Base-by-base conservation (phyloP, 176 grass and related monocot genomes). In the Lolium rigidum region DNA sequence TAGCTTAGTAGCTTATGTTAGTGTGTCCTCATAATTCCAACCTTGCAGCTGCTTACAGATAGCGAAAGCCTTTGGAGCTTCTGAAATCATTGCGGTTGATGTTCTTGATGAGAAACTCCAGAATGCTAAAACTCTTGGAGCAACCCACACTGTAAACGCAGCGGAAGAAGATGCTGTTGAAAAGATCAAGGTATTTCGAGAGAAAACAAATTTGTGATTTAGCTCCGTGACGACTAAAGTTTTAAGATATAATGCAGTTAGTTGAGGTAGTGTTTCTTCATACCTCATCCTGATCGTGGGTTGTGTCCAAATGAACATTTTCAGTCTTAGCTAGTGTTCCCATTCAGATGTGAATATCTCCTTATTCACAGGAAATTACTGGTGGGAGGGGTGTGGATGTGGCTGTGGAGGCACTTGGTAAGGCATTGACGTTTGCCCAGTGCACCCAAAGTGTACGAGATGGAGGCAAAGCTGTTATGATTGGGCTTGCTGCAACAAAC, bases 391-490 rank as follows among this genome's bases (percentile, higher is more conserved):
- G 96, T 82, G 96, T 95, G 47, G 94, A 98, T 67, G 93, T 98
- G 82, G 93, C 96, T 24, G 94, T 98, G 77, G 96, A 98, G 72
- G 96, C 96, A 86, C 87, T 98, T 81, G 96, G 96, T 70, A 98
- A 94, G 85, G 89, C 96, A 81, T 77, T 94, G 54, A 98, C 96
- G 15, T 98, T 95, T 50, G 38, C 80, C 49, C 96, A 98, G 76
- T 98, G 96, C 51, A 71, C 90, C 11, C 92, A 92, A 91, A 98
- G 96, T 50, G 93, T 98, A 25, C 89, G 96, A 82, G 93, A 95
- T 86, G 96, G 96, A 75, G 96, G 96, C 55, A 98, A 98, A 94
- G 96, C 96, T 86, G 96, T 98, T 39, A 92, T 98, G 96, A 98
- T 98, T 52, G 96, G 96, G 11, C 96, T 98, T 73, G 93, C 96